Evolutionary conservation across 148 eudicot species (phyloP), one percentile per base, ranked within the genome.

Genomic region (Fallopia convolvulus): DNA sequence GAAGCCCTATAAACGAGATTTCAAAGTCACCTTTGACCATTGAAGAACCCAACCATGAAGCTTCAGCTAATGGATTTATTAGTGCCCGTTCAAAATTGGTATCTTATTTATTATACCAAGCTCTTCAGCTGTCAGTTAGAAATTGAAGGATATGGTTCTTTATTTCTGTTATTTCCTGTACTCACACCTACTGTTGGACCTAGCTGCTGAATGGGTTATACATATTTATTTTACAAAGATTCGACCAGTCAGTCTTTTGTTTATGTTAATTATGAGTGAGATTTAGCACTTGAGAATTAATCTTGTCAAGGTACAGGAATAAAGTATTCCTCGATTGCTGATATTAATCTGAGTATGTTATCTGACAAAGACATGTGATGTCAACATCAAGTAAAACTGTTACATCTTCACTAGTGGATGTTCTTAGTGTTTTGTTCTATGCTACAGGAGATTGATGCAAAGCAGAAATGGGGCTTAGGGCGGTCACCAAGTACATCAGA

Each of bases 51-150:
- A 83, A 83, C 48, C 53, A 53, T 72, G 90, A 90, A 76, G 80
- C 52, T 80, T 80, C 93, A 60, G 81, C 85, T 70, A 88, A 89
- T 79, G 92, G 91, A 66, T 96, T 96, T 90, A 94, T 96, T 56
- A 91, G 93, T 82, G 99, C 99, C 56, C 90, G 92, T 79, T 83
- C 90, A 65, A 96, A 96, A 89, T 68, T 96, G 98, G 99, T 96
- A 93, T 63, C 78, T 4, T 21, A 8, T 53, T 55, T 50, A 52
- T 53, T 23, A 20, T 33, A 33, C 46, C 73, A 40, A 70, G 46
- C 3, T 21, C 65, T 58, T 58, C 20, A 58, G 8, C 65, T 20
- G 65, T 58, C 65, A 20, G 11, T 58, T 58, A 20, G 65, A 58
- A 58, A 20, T 4, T 9, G 7, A 23, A 21, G 21, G 20, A 52